Base-by-base conservation (phyloP, 257 asterid genomes). In the Petunia axillaris region DNA sequence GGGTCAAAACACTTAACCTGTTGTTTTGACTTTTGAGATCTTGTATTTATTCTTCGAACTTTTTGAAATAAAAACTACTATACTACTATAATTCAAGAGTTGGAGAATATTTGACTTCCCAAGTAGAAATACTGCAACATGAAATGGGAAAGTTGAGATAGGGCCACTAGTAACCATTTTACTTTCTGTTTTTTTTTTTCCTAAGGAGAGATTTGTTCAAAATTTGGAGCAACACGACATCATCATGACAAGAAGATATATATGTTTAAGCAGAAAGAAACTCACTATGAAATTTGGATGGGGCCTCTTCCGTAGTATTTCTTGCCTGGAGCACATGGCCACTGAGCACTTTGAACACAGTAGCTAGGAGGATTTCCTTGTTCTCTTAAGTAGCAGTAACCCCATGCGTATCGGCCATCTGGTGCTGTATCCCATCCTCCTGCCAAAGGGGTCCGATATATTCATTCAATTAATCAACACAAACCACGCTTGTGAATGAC, bases 351-450 rank as follows among this genome's bases (percentile, higher is more conserved):
- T 7, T 52, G 25, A 8, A 70, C 78, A 25, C 83, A 84, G 78
- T 80, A 78, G 54, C 40, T 25, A 1, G 83, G 81, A 13, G 52
- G 76, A 57, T 82, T 64, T 55, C 84, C 84, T 68, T 76, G 68
- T 74, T 81, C 85, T 58, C 79, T 53, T 64, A 77, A 74, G 81
- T n/a, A 78, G 81, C 85, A 84, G 52, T 84, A 81, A 78, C 83
- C 87, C 87, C 85, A 81, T 74, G 85, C 81, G 62, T 81, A 81
- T 78, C 85, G 70, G 5, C 87, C 87, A 74, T 81, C 87, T 0
- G 85, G 85, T 1, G 85, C 87, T 3, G 75, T 70, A 60, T 73
- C 25, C 79, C 81, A 84, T 39, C 87, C 87, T 6, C 87, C 87
- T 84, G 60, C 60, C 60, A 54, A 54, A 52, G 4, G 60, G n/a